These are phyloP conservation scores for Wakefieldia striispora DNA, from an alignment of 768 basidiomycete species.

Conservation along the genomic window DNA sequence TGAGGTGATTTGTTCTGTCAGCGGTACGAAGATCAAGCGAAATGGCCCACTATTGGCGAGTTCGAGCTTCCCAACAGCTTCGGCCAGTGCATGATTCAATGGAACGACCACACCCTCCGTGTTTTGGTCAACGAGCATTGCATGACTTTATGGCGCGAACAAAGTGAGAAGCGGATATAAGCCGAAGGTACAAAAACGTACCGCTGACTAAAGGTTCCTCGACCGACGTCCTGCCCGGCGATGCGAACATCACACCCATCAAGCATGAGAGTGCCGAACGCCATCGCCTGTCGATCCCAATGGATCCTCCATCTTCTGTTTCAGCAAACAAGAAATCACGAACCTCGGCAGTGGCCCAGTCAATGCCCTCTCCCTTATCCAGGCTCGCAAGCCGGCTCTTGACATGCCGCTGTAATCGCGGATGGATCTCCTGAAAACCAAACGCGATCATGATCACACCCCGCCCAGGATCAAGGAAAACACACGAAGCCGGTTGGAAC, in stretches of 20 bases:
- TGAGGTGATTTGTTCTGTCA: constrained; percentile 21
- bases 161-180: not conserved
- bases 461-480: constrained; percentile 5
- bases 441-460: not conserved
- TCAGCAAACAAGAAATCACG: constrained; percentile 3
- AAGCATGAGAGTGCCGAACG: constrained; percentile 82
- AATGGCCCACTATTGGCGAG: constrained; percentile 77
- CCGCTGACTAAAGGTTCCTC: constrained; percentile 88
- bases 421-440: constrained; percentile 64
- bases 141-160: constrained; percentile 50
- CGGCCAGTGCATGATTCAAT: constrained; percentile 61
- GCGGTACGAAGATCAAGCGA: not conserved
- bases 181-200: constrained; percentile 16
- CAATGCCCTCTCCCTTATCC: constrained; percentile 67
- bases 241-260: constrained; percentile 84
- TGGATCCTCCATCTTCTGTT: not conserved
- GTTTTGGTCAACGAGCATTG: constrained; percentile 88
- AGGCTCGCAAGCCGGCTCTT: constrained; percentile 72
- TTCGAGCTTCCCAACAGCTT: constrained; percentile 67
- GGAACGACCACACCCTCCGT: constrained; percentile 80
- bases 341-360: constrained; percentile 91
- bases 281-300: constrained; percentile 58
- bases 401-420: constrained; percentile 75
- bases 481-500: constrained; percentile 63
- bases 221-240: constrained; percentile 89